Percentiles rank a stretch among this genome's conserved stretches.
These are phyloP conservation scores for Bombardia bombarda DNA, from an alignment of 495 filamentous ascomycete species.

Conservation along the genomic window DNA sequence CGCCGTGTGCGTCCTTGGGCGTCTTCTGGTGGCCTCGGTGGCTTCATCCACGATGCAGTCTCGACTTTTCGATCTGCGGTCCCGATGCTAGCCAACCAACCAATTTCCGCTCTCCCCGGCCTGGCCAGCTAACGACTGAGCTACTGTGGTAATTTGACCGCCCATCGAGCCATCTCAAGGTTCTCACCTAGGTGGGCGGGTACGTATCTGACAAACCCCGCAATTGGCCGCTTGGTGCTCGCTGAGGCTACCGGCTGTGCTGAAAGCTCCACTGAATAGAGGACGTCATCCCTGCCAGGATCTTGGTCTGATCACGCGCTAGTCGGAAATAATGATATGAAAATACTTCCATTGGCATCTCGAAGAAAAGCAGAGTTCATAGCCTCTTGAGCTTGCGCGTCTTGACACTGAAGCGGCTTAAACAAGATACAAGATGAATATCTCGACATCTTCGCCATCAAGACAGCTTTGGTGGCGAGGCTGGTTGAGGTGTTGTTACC, in stretches of 20 bases:
- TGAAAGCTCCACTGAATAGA: neutral
- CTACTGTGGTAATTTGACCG: neutral
- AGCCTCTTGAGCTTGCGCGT: too few species aligned
- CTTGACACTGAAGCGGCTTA: too few species aligned
- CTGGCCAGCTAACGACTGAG: neutral
- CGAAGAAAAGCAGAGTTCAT: too few species aligned
- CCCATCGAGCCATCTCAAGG: neutral
- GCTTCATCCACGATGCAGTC: neutral
- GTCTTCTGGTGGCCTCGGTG: neutral
- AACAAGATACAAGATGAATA: too few species aligned
- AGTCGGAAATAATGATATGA: too few species aligned
- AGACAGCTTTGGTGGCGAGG: too few species aligned
- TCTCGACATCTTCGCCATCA: too few species aligned
- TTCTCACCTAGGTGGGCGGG: too few species aligned
- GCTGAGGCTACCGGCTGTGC: neutral
- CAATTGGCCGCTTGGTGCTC: neutral
- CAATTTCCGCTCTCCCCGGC: neutral
- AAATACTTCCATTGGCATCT: too few species aligned
- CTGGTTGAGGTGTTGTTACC: too few species aligned
- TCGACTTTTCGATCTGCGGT: neutral
- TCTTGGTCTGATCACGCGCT: too few species aligned
- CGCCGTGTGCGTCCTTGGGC: neutral
- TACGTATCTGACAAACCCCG: neutral
- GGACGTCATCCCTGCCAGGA: slow-evolving; percentile 1
- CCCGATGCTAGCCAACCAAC: neutral